A percentile compares a stretch with the other conserved stretches of the same genome.
phyloP scores from a whole-genome alignment of 2,329 filamentous ascomycete species.

The Diaporthe batatas region DNA sequence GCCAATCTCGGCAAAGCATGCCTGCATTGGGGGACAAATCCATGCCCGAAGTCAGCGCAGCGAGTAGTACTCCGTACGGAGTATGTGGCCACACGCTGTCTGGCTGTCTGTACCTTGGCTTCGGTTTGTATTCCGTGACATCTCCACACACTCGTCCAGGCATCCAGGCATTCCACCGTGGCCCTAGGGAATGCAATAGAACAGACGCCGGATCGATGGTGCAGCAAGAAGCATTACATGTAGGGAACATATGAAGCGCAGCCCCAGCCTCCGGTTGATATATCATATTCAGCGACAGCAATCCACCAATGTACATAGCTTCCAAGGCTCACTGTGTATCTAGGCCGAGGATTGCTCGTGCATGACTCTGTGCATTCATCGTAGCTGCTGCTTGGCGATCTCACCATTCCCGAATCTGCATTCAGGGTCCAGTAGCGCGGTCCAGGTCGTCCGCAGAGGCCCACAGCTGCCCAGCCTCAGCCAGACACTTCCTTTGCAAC shows the following conservation, averaged over 20 bases:
- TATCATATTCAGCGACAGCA: background rate
- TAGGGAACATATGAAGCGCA: background rate
- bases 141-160: background rate
- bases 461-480: background rate
- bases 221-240: background rate
- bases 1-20: constrained; percentile 1
- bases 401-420: constrained; percentile 19
- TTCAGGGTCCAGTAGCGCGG: constrained; percentile 8
- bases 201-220: background rate
- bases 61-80: too few relatives aligned
- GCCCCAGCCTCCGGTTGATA: background rate
- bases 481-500: constrained; percentile 26
- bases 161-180: too few relatives aligned
- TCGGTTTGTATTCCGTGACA: background rate
- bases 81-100: background rate
- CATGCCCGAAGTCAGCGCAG: background rate
- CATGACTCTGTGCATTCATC: constrained; percentile 17
- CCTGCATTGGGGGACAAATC: background rate
- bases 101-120: background rate
- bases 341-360: background rate
- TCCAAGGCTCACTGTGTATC: too few relatives aligned
- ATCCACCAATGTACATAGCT: background rate
- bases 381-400: constrained; percentile 15
- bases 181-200: background rate
- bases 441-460: background rate